Evolutionary conservation across 2,329 filamentous ascomycete species (phyloP).

Genomic region (Cytospora leucostoma): DNA sequence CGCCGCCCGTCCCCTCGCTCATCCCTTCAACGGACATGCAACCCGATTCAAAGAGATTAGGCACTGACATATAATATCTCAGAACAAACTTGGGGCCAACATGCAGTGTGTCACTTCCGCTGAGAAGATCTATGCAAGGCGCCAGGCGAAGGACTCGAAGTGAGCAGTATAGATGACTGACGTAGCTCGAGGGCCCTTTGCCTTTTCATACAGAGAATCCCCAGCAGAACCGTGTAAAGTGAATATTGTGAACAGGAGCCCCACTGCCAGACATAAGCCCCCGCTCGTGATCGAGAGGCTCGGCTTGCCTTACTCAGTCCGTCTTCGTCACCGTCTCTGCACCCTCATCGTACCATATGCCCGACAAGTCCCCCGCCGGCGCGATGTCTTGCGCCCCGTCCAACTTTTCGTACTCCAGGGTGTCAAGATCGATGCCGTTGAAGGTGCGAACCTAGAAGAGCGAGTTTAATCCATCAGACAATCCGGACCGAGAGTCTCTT

Average conservation of each 20-base stretch:
- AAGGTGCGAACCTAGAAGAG: constrained; percentile 42
- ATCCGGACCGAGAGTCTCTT: background rate
- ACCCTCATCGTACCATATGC: constrained; percentile 33
- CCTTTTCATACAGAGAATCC: background rate
- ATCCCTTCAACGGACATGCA: background rate
- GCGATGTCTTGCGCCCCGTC: constrained; percentile 40
- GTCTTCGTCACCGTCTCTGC: constrained; percentile 20
- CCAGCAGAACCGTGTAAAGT: background rate
- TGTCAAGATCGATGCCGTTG: constrained; percentile 44
- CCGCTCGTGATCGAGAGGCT: background rate
- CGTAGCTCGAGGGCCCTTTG: background rate
- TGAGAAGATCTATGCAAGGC: constrained; percentile 62
- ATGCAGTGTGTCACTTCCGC: constrained; percentile 85
- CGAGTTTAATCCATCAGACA: background rate
- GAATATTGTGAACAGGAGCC: background rate
- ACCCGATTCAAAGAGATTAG: background rate
- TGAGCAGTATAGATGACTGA: background rate
- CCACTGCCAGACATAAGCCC: background rate
- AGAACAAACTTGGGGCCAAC: constrained; percentile 88
- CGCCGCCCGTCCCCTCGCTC: background rate
- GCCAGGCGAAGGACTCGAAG: constrained; percentile 31
- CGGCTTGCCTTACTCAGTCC: background rate
- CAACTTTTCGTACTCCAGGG: constrained; percentile 39
- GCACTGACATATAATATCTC: constrained; percentile 43
- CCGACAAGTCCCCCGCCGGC: constrained; percentile 43